A percentile compares a stretch with the other conserved stretches of the same genome.
These are phyloP conservation scores for Stellera chamaejasme DNA, from an alignment of 345 rosid genomes.

Conservation along the genomic window DNA sequence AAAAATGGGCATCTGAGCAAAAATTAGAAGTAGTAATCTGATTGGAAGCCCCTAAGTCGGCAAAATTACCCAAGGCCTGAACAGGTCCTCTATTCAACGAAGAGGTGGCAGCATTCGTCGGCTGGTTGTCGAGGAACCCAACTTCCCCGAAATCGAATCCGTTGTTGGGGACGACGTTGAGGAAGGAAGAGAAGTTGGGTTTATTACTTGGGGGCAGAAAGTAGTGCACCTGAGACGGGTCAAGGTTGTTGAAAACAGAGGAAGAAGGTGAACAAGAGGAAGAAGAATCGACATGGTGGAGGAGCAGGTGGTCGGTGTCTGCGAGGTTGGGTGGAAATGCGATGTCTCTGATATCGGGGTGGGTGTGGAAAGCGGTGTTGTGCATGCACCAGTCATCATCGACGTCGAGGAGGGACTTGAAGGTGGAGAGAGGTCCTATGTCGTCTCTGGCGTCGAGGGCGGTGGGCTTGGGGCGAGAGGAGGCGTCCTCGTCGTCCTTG, in stretches of 20 bases:
- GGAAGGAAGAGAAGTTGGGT: conserved; percentile 28
- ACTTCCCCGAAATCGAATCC: conserved; percentile 45
- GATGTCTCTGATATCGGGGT: conserved; percentile 30
- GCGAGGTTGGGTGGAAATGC: conserved; percentile 35
- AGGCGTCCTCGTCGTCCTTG: conserved; percentile 26
- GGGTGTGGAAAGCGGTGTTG: conserved; percentile 24
- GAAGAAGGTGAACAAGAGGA: conserved; percentile 51
- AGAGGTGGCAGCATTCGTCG: conserved; percentile 19
- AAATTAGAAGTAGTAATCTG: conserved; percentile 26
- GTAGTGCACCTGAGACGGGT: conserved; percentile 51
- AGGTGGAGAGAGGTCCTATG: conserved; percentile 29
- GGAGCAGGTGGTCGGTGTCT: conserved; percentile 38
- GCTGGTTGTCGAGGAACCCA: conserved; percentile 45
- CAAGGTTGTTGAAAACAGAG: conserved; percentile 55
- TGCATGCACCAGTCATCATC: conserved; percentile 49
- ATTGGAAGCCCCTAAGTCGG: conserved; percentile 25
- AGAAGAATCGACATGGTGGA: conserved; percentile 42
- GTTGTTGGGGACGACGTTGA: conserved; percentile 35
- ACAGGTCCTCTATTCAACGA: conserved; percentile 24
- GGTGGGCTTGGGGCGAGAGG: conserved; percentile 21
- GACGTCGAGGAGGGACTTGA: conserved; percentile 48
- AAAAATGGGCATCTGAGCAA: conserved; percentile 24
- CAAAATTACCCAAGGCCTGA: conserved; percentile 27
- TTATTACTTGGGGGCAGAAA: conserved; percentile 29
- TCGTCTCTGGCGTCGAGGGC: conserved; percentile 29